phyloP scores from a whole-genome alignment of 2,329 filamentous ascomycete genomes.

The Passalora sequoiae region DNA sequence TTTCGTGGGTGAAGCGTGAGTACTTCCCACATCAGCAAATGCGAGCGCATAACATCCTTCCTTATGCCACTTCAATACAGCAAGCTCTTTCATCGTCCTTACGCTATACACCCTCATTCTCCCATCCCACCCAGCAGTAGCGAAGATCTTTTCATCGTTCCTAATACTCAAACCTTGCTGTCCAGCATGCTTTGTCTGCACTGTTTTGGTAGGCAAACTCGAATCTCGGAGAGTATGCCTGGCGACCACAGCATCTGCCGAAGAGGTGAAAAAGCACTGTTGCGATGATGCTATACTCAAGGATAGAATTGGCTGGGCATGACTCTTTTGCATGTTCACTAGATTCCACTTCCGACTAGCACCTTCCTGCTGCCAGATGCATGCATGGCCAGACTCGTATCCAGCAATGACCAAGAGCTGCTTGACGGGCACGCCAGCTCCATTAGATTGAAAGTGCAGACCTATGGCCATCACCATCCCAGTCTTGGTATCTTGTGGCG shows the following conservation, averaged over 20 bases:
- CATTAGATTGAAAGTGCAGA: conserved; percentile 39
- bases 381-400: conserved; percentile 78
- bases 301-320: conserved; percentile 77
- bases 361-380: conserved; percentile 45
- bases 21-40: conserved; percentile 54
- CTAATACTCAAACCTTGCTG: conserved; percentile 77
- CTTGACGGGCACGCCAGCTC: conserved; percentile 36
- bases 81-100: conserved; percentile 78
- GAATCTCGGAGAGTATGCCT: conserved; percentile 59
- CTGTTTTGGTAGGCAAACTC: conserved; percentile 11
- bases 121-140: conserved; percentile 89
- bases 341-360: conserved; percentile 47
- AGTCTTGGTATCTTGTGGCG: conserved; percentile 46
- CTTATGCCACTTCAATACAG: conserved; percentile 90
- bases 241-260: conserved; percentile 72
- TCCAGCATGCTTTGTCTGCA: conserved; percentile 82
- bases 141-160: conserved; percentile 75
- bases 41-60: conserved; percentile 77
- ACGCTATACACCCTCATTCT: conserved; percentile 70
- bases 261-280: conserved; percentile 68
- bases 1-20: background rate
- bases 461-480: conserved; percentile 86
- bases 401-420: conserved; percentile 63
- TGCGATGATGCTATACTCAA: conserved; percentile 36
- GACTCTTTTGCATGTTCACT: conserved; percentile 61